Conservation (phyloP, 2,329 filamentous ascomycete genomes). For the Alternaria conjuncta region DNA sequence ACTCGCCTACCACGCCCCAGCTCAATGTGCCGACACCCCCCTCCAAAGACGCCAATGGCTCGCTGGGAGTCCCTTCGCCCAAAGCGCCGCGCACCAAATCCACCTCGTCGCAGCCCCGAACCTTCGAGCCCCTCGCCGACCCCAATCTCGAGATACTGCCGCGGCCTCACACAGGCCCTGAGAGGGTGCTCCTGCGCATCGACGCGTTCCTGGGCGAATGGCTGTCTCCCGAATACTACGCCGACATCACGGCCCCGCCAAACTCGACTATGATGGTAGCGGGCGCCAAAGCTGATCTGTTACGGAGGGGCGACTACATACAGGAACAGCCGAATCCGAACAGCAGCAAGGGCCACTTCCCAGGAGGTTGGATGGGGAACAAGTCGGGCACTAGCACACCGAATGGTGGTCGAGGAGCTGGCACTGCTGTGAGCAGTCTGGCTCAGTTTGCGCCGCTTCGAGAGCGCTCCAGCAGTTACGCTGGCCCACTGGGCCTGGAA, state of each 20-base stretch:
- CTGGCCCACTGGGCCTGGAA: conserved; percentile 25
- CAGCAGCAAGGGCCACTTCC: conserved; percentile 57
- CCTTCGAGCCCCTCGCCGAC: conserved; percentile 45
- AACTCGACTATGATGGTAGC: conserved; percentile 86
- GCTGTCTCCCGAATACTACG: conserved; percentile 92
- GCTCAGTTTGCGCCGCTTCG: conserved; percentile 50
- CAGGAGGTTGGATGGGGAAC: conserved; percentile 61
- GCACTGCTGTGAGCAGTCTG: conserved; percentile 43
- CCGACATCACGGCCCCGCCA: conserved; percentile 87
- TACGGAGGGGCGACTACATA: conserved; percentile 74
- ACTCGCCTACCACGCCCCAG: conserved; percentile 40
- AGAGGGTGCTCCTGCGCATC: conserved; percentile 66
- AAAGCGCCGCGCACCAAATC: conserved; percentile 23
- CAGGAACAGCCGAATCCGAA: conserved; percentile 51
- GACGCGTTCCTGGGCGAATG: conserved; percentile 96
- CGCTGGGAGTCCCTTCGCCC: conserved; percentile 16
- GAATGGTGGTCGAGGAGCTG: conserved; percentile 25
- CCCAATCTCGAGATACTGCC: conserved; percentile 44
- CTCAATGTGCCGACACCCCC: conserved; percentile 28
- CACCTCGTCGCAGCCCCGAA: conserved; percentile 28
- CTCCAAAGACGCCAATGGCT: conserved; percentile 21
- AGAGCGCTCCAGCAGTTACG: conserved; percentile 56
- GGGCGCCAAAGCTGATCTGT: conserved; percentile 83
- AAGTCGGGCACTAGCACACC: conserved; percentile 29
- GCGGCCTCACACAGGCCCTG: conserved; percentile 43